These are phyloP conservation scores for Erysimum cheiri DNA, from an alignment of 441 rosid genomes.

Conservation along the genomic window DNA sequence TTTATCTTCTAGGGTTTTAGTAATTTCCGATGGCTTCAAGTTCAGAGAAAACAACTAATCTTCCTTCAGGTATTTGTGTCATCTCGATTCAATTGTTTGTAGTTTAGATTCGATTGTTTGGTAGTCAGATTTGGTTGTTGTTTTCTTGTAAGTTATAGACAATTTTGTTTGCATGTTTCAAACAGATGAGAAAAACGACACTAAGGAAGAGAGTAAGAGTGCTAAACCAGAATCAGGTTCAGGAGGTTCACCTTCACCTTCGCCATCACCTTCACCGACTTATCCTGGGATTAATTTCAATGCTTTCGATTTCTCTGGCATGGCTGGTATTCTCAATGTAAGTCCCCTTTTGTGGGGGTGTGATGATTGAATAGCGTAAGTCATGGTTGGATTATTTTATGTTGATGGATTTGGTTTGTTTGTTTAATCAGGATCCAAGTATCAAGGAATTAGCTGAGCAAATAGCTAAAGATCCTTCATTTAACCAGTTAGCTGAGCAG, in stretches of 20 bases:
- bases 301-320: slow-evolving; percentile 89
- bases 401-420: slow-evolving; percentile 10
- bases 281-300: slow-evolving; percentile 50
- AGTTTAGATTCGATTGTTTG: not conserved
- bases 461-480: slow-evolving; percentile 91
- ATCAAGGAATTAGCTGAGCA: slow-evolving; percentile 92
- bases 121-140: slow-evolving; percentile 8
- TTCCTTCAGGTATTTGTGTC: slow-evolving; percentile 50
- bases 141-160: not conserved
- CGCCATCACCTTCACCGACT: slow-evolving; percentile 44
- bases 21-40: slow-evolving; percentile 61
- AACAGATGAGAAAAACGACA: slow-evolving; percentile 37
- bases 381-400: not conserved
- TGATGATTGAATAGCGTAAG: not conserved
- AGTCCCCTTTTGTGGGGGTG: not conserved
- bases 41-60: slow-evolving; percentile 54
- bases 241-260: slow-evolving; percentile 44
- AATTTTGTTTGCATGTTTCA: not conserved
- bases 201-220: slow-evolving; percentile 39
- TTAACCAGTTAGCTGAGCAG: slow-evolving; percentile 98
- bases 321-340: slow-evolving; percentile 90
- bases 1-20: slow-evolving; percentile 29
- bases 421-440: slow-evolving; percentile 77
- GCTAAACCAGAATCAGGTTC: slow-evolving; percentile 35
- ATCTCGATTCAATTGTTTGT: not conserved